Percentiles rank a stretch among this genome's conserved stretches.
phyloP scores from a whole-genome alignment of 169 alveolate genomes.

The Hepatocystis sp. region DNA sequence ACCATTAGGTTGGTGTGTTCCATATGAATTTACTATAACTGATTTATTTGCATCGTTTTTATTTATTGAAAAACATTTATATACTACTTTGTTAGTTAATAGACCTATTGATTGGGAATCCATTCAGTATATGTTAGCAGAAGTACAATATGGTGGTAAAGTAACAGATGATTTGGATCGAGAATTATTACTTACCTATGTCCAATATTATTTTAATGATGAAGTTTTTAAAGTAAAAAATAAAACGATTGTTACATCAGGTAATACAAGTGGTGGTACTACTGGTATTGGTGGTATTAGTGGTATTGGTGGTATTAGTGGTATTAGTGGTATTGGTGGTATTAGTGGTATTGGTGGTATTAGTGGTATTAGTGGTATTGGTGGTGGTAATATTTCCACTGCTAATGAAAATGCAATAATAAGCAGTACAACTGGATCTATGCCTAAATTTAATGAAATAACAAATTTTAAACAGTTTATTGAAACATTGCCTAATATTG shows the following conservation, averaged over 20 bases:
- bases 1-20: slow-evolving; percentile 98
- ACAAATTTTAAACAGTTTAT: slow-evolving; percentile 90
- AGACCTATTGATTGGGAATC: slow-evolving; percentile 93
- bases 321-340: no score
- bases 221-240: slow-evolving; percentile 79
- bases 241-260: slow-evolving; percentile 69
- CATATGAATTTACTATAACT: slow-evolving; percentile 96
- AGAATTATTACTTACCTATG: slow-evolving; percentile 93
- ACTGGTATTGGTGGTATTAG: no score
- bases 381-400: no score
- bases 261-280: no score
- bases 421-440: no score
- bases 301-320: no score
- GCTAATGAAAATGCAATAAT: no score
- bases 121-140: slow-evolving; percentile 95
- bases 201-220: slow-evolving; percentile 90
- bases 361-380: no score
- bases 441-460: slow-evolving; percentile 92
- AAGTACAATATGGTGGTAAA: slow-evolving; percentile 98
- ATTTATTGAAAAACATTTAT: slow-evolving; percentile 94
- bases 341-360: no score
- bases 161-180: slow-evolving; percentile 97
- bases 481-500: slow-evolving; percentile 92
- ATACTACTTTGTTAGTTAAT: slow-evolving; percentile 88
- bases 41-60: slow-evolving; percentile 96